These are phyloP conservation scores for Mrakia blollopis DNA, from an alignment of 768 basidiomycete species.

Conservation along the genomic window DNA sequence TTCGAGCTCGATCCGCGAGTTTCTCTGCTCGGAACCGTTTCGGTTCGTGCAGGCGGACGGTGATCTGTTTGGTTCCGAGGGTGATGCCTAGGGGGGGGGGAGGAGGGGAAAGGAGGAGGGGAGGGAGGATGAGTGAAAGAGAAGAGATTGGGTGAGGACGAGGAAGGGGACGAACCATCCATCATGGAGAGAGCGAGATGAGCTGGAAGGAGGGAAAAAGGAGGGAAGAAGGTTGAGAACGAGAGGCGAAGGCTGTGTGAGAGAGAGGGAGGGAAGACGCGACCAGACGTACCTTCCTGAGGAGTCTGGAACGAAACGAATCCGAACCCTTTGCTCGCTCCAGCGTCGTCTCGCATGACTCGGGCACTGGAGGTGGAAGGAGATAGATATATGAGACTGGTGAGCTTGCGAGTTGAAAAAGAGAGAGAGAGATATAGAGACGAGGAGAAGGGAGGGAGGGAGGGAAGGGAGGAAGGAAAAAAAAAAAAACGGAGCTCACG, in stretches of 20 bases:
- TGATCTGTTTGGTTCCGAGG: constrained; percentile 69
- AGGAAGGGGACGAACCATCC: constrained; percentile 55
- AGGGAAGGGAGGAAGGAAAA: too few species aligned
- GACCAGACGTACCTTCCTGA: constrained; percentile 59
- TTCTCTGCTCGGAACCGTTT: constrained; percentile 88
- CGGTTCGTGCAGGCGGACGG: constrained; percentile 83
- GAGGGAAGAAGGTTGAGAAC: not conserved
- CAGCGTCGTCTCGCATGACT: constrained; percentile 80
- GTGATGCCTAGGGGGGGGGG: constrained; percentile 35
- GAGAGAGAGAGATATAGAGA: constrained; percentile 19
- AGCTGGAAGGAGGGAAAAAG: constrained; percentile 51
- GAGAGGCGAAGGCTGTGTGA: not conserved
- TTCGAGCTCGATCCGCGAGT: constrained; percentile 55
- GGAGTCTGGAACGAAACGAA: constrained; percentile 79
- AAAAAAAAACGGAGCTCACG: constrained; percentile 52
- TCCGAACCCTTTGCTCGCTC: constrained; percentile 80
- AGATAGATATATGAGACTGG: constrained; percentile 3
- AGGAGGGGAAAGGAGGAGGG: not conserved
- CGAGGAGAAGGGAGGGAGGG: not conserved
- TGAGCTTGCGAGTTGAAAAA: not conserved
- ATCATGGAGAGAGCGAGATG: constrained; percentile 67
- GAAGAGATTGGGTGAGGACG: not conserved
- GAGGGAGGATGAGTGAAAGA: not conserved
- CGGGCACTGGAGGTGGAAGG: too few species aligned
- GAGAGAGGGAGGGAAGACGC: not conserved